phyloP scores from a whole-genome alignment of 331 rosid species.

The Quercus tomentella region DNA sequence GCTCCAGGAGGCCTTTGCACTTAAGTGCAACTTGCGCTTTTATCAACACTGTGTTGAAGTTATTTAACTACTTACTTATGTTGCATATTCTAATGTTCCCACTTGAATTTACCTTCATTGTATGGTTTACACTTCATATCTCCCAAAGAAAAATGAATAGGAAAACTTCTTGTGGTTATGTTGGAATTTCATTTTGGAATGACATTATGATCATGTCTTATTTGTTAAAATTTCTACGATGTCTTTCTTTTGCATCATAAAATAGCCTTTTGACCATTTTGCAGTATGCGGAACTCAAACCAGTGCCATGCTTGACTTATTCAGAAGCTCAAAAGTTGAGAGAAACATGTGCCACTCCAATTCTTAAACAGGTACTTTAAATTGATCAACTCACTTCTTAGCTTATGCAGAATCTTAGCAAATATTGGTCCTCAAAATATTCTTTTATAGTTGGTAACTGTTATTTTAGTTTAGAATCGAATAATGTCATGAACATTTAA shows the following conservation, averaged over 20 bases:
- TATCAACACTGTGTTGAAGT: not conserved
- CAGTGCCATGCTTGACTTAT: conserved; percentile 92
- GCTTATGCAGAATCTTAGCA: not conserved
- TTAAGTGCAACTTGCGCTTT: too few species aligned
- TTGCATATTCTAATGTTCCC: not conserved
- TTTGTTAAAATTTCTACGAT: not conserved
- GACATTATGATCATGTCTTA: not conserved
- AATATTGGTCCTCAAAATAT: not conserved
- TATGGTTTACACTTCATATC: not conserved
- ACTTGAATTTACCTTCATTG: not conserved
- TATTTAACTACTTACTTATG: not conserved
- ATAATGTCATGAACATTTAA: not conserved
- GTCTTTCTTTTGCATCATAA: conserved; percentile 5
- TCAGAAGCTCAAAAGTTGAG: conserved; percentile 63
- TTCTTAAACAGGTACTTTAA: conserved; percentile 72
- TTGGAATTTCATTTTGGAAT: not conserved
- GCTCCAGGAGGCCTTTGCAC: too few species aligned
- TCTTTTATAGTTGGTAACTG: not conserved
- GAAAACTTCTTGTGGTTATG: not conserved
- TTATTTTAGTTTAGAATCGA: not conserved
- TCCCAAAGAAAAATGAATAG: not conserved
- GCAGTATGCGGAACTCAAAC: conserved; percentile 98
- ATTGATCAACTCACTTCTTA: conserved; percentile 13
- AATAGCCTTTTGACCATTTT: conserved; percentile 14
- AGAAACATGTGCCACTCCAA: conserved; percentile 79